phyloP scores from a whole-genome alignment of 306 rosid species.

The apple (Malus domestica) region DNA sequence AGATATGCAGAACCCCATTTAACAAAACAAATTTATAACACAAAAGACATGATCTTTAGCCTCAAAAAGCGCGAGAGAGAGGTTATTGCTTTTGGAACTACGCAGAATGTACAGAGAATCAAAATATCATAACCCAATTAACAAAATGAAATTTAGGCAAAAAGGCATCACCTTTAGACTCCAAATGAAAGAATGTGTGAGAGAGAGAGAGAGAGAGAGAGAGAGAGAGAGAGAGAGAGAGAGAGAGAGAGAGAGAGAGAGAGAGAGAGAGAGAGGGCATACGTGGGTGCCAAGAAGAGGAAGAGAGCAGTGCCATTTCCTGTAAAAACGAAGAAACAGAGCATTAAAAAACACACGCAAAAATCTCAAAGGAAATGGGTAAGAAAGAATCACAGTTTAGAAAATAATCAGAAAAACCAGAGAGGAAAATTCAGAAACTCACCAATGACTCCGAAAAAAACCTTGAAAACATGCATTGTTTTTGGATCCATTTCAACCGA shows the following conservation, averaged over 20 bases:
- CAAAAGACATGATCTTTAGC: background rate
- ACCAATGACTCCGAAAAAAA: conserved; percentile 78
- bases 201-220: no score
- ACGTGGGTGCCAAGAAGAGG: conserved; percentile 92
- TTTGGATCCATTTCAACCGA: background rate
- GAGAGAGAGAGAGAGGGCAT: conserved; percentile 10
- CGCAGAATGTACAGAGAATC: background rate
- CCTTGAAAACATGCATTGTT: conserved; percentile 50
- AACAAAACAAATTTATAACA: background rate
- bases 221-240: no score
- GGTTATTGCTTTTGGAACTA: background rate
- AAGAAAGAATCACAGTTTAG: background rate
- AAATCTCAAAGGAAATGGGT: background rate
- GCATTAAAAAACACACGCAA: background rate
- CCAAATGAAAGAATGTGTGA: background rate
- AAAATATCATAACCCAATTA: background rate
- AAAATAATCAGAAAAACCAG: background rate
- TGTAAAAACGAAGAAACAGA: conserved; percentile 4
- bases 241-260: no score
- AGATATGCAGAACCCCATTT: no score
- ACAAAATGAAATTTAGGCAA: background rate
- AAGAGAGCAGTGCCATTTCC: conserved; percentile 87
- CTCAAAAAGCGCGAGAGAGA: background rate
- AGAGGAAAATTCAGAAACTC: conserved; percentile 4
- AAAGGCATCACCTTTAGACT: background rate